Evolutionary conservation across 768 basidiomycete genomes (phyloP).

Genomic region (Udeniomyces megalosporus): DNA sequence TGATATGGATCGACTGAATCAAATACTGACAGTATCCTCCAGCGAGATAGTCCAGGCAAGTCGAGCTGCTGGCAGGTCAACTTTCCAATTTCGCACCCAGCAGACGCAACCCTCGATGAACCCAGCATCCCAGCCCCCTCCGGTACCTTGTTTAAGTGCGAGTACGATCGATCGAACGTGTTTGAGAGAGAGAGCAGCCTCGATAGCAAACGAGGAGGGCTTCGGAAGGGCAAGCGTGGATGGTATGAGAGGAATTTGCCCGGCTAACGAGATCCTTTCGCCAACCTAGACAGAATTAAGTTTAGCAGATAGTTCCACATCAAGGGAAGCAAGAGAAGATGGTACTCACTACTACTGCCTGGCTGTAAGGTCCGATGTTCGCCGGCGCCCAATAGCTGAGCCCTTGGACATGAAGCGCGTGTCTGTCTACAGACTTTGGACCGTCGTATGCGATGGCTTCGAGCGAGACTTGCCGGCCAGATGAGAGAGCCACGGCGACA

Average conservation of each 20-base stretch:
- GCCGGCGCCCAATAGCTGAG: slow-evolving; percentile 98
- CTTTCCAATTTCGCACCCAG: slow-evolving; percentile 6
- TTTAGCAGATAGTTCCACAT: background rate
- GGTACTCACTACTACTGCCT: slow-evolving; percentile 58
- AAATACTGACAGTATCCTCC: slow-evolving; percentile 16
- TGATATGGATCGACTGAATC: background rate
- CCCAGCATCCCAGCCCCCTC: slow-evolving; percentile 47
- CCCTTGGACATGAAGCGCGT: slow-evolving; percentile 69
- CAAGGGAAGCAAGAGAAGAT: background rate
- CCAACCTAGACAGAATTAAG: slow-evolving; percentile 38
- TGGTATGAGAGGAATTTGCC: slow-evolving; percentile 85
- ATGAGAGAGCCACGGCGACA: slow-evolving; percentile 58
- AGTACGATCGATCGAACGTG: slow-evolving; percentile 55
- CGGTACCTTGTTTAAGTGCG: slow-evolving; percentile 42
- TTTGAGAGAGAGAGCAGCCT: slow-evolving; percentile 61
- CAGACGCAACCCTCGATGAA: slow-evolving; percentile 34
- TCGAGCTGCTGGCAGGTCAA: slow-evolving; percentile 19
- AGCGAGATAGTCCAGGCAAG: slow-evolving; percentile 20
- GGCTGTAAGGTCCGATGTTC: slow-evolving; percentile 96
- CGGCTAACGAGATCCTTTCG: slow-evolving; percentile 71
- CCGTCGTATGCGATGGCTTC: slow-evolving; percentile 64
- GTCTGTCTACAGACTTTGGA: slow-evolving; percentile 5
- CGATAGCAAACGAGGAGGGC: slow-evolving; percentile 40
- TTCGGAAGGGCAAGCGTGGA: slow-evolving; percentile 50
- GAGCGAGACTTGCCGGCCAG: slow-evolving; percentile 42